Evolutionary conservation across 2,329 filamentous ascomycete genomes (phyloP), one percentile per base, ranked within the genome.

Genomic region (Neocucurbitaria cava): DNA sequence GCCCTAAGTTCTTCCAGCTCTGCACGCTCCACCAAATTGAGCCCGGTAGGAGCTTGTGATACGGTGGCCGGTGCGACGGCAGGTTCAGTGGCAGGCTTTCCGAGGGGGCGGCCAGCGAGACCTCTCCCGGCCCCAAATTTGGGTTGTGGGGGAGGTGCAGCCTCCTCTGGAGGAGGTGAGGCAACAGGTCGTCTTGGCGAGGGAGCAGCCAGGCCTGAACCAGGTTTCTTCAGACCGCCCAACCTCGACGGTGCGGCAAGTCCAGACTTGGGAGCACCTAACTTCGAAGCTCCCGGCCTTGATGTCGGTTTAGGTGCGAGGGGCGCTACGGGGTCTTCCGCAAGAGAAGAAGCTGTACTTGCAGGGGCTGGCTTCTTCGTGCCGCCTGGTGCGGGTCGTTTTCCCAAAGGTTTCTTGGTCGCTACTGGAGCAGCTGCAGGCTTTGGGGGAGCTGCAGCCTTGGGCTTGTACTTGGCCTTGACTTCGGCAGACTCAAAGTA

Each of bases 391-490:
- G 79, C 77, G 18, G 80, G 77, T 64, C 83, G 85, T 65, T 83
- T 87, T 18, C 82, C 82, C 28, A 61, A 47, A 18, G 72, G 66
- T 46, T 70, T 76, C 68, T 72, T 78, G 35, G 75, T 75, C 3
- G 78, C 80, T 38, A 57, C 33, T 4, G 81, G 82, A 40, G 71
- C 56, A 33, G 85, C 83, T 30, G 84, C 83, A 31, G 84, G 78
- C 38, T 82, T 79, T 17, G 80, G 75, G 2, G 91, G 85, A 21
- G 83, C 81, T 46, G 83, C 79, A 17, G 91, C 85, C 79, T 97
- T 97, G 0, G 94, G 94, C 78, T 96, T 96, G 72, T 92, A 92
- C 73, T 95, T 96, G 24, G 91, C 89, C 72, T 92, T 93, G 49
- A 96, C 91, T 71, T 94, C 88, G 24, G 91, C 91, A 5, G 84